phyloP scores from a whole-genome alignment of 768 basidiomycete genomes.

The Podaxis sp. region DNA sequence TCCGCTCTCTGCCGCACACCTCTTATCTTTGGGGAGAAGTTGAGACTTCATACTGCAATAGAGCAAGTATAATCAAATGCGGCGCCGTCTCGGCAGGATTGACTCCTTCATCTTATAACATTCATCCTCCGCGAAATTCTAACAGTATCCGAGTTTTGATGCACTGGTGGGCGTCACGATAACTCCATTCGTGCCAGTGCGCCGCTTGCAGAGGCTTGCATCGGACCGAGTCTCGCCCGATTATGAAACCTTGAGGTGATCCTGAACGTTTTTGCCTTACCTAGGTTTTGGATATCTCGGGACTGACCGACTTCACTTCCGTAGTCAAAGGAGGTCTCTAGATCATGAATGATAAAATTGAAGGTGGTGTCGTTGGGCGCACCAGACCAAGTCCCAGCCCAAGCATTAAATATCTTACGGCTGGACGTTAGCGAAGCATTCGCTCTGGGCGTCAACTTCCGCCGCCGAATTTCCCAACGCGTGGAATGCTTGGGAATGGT shows the following conservation, averaged over 20 bases:
- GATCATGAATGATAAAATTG: background rate
- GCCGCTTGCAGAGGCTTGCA: background rate
- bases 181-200: background rate
- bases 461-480: conserved; percentile 8
- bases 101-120: background rate
- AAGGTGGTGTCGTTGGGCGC: background rate
- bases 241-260: background rate
- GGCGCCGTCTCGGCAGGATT: conserved; percentile 9
- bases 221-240: conserved; percentile 5
- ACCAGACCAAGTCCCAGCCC: background rate
- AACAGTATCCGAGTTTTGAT: conserved; percentile 3
- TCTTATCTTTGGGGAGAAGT: background rate
- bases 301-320: background rate
- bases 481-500: conserved; percentile 7
- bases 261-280: background rate
- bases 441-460: background rate
- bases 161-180: background rate
- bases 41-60: background rate
- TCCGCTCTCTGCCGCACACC: background rate
- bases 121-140: background rate
- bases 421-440: background rate
- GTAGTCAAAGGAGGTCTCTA: too few species aligned
- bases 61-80: background rate
- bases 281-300: background rate
- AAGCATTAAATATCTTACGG: background rate